Evolutionary conservation across 2,329 filamentous ascomycete species (phyloP), one percentile per base, ranked within the genome.

Genomic region (Fusarium continuum): DNA sequence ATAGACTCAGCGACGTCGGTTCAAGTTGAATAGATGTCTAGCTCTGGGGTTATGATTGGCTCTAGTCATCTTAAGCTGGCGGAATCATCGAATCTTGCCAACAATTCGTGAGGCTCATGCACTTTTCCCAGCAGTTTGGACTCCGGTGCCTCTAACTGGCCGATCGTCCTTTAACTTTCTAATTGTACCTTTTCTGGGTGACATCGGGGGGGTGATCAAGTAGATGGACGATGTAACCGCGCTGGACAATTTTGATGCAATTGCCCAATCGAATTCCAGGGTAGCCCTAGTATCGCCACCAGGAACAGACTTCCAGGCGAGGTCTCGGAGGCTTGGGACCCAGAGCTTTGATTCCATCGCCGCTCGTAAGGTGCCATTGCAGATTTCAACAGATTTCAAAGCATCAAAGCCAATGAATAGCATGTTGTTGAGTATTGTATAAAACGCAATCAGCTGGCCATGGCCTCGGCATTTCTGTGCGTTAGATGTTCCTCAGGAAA

Each of bases 51-150:
- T 45, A 31, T 22, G 4, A 59, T 59, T 60, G 46, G 50, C 28
- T 44, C 32, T 36, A 10, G 22, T 8, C 14, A 28, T 28, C 19
- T 10, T 11, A 23, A 22, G 28, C 29, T 40, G 29, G 40, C 47
- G 17, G 14, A 52, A 54, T 35, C 49, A 25, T 49, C 39, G 35
- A 39, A 20, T 19, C 23, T 16, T 34, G 6, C 29, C 61, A 60
- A 65, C 41, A 59, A 56, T 64, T 43, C 35, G 50, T 53, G 53
- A 66, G 62, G 48, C 63, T 66, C 49, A 51, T 65, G 55, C 50
- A 55, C 14, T 28, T 40, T 48, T 47, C 53, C 57, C 52, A 65
- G 31, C 46, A 55, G 16, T 59, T 60, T 39, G 56, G 26, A 28
- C 20, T 22, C 20, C 10, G 34, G 13, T 29, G 31, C 17, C 29